These are phyloP conservation scores for Aaosphaeria arxii DNA, from an alignment of 2,329 filamentous ascomycete genomes.

Conservation along the genomic window DNA sequence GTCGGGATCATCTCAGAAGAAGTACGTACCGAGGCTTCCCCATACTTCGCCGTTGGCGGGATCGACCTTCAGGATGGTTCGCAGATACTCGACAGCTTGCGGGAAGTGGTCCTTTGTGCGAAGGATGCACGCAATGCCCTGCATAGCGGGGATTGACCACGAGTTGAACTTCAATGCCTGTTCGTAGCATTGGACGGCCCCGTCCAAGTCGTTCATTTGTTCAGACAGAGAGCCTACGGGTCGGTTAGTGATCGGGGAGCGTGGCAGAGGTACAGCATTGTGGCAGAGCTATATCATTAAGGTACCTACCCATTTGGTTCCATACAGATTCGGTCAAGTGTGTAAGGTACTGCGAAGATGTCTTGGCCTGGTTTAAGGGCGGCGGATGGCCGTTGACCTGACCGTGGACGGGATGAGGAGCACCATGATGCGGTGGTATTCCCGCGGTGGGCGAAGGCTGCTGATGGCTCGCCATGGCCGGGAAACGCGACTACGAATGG, in stretches of 20 bases:
- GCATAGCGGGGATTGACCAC: slow-evolving; percentile 88
- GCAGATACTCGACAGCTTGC: slow-evolving; percentile 89
- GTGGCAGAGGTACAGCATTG: slow-evolving; percentile 1
- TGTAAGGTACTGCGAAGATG: slow-evolving; percentile 71
- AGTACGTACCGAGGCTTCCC: slow-evolving; percentile 78
- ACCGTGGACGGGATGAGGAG: slow-evolving; percentile 61
- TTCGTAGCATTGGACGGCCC: slow-evolving; percentile 87
- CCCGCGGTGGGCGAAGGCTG: slow-evolving; percentile 77
- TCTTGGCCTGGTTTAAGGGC: slow-evolving; percentile 57
- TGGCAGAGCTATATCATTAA: not conserved
- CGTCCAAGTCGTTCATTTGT: slow-evolving; percentile 81
- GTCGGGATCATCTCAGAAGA: not conserved
- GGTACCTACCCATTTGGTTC: slow-evolving; percentile 80
- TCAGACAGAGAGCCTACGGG: slow-evolving; percentile 76
- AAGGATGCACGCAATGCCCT: slow-evolving; percentile 86
- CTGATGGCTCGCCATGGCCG: slow-evolving; percentile 65
- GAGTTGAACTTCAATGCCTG: slow-evolving; percentile 83
- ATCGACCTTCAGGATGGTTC: slow-evolving; percentile 88
- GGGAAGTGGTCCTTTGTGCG: slow-evolving; percentile 90
- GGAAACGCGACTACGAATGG: not conserved
- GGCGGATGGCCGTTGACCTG: slow-evolving; percentile 54
- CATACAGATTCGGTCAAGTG: slow-evolving; percentile 84
- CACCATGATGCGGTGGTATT: slow-evolving; percentile 65
- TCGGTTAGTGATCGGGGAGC: slow-evolving; percentile 17
- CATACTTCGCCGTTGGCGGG: slow-evolving; percentile 89